phyloP scores from a whole-genome alignment of 257 asterid genomes.

The Anisodus tanguticus region DNA sequence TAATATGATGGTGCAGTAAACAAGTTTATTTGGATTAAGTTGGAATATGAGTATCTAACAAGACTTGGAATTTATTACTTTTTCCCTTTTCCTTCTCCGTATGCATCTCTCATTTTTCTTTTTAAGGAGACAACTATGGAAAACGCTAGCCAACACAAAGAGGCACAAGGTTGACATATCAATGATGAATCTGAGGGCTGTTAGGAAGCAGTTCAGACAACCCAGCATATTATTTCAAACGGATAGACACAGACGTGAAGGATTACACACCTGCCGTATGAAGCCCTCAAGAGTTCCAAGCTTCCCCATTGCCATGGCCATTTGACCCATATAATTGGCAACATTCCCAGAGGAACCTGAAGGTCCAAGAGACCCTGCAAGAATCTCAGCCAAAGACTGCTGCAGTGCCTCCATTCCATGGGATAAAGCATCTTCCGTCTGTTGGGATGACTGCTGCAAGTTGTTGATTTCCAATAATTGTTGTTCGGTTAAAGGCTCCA shows the following conservation, averaged over 20 bases:
- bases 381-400: constrained; percentile 85
- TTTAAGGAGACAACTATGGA: constrained; percentile 14
- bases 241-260: neutral
- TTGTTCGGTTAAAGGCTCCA: constrained; percentile 93
- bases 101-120: neutral
- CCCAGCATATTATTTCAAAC: neutral
- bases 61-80: neutral
- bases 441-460: constrained; percentile 90
- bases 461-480: constrained; percentile 77
- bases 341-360: constrained; percentile 82
- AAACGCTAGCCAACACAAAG: constrained; percentile 17
- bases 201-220: constrained; percentile 11
- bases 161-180: neutral
- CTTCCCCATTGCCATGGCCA: constrained; percentile 98
- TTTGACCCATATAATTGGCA: constrained; percentile 96
- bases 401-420: constrained; percentile 99
- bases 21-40: constrained; percentile 1
- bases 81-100: neutral
- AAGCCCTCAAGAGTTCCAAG: constrained; percentile 93
- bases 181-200: neutral
- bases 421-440: constrained; percentile 90
- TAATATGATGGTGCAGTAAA: neutral
- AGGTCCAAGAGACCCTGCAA: constrained; percentile 88
- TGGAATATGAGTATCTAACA: neutral
- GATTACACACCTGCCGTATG: constrained; percentile 76